Evolutionary conservation across 495 filamentous ascomycete species (phyloP).

Genomic region (Aspergillus heteromorphus): DNA sequence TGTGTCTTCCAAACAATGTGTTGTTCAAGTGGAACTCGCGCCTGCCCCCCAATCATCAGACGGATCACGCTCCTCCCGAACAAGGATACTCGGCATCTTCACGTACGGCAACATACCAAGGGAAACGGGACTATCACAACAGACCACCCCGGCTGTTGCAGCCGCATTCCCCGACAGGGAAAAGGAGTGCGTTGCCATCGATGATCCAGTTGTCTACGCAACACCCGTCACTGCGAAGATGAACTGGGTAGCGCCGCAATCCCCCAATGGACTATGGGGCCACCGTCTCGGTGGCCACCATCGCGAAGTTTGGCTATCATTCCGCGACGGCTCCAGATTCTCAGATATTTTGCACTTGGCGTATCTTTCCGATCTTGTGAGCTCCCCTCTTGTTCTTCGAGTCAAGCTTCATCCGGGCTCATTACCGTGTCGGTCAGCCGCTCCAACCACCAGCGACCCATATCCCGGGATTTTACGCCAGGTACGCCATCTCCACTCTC

Average conservation of each 20-base stretch:
- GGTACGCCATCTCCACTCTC: constrained; percentile 19
- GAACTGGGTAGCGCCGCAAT: constrained; percentile 17
- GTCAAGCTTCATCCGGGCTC: neutral
- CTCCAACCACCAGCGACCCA: constrained; percentile 23
- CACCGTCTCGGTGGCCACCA: constrained; percentile 20
- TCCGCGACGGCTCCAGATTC: constrained; percentile 16
- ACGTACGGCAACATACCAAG: constrained; percentile 16
- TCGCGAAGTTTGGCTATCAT: constrained; percentile 21
- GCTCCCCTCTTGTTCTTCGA: neutral
- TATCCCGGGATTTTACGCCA: constrained; percentile 12
- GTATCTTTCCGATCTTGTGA: constrained; percentile 17
- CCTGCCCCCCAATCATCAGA: neutral
- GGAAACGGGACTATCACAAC: constrained; percentile 14
- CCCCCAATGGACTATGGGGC: constrained; percentile 16
- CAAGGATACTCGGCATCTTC: constrained; percentile 8
- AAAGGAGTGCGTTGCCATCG: constrained; percentile 17
- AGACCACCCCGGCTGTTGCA: neutral
- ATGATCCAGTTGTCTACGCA: constrained; percentile 20
- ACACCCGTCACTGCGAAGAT: constrained; percentile 19
- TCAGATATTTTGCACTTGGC: constrained; percentile 16
- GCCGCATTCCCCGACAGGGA: constrained; percentile 9
- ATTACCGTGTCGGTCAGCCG: constrained; percentile 6
- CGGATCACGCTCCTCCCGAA: neutral
- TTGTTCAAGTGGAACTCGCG: constrained; percentile 17
- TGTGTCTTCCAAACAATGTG: constrained; percentile 14